These are phyloP conservation scores for Debaryomyces subglobosus DNA, from an alignment of 1,139 yeast genomes.

Conservation along the genomic window DNA sequence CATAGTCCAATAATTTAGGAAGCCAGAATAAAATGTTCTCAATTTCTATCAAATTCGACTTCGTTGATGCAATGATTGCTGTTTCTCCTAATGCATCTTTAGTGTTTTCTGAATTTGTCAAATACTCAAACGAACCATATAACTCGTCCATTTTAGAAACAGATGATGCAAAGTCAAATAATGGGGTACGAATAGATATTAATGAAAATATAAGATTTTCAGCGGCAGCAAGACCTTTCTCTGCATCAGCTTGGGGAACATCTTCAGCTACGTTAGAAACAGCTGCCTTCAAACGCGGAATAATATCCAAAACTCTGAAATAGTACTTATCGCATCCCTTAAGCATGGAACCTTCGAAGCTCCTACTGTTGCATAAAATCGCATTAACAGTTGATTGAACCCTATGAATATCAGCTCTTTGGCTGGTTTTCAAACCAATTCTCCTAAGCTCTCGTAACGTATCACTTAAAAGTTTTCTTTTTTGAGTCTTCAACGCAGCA, in stretches of 20 bases:
- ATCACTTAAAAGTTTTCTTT: conserved; percentile 75
- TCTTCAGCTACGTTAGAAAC: conserved; percentile 67
- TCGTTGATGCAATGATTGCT: conserved; percentile 21
- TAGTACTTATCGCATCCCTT: conserved; percentile 61
- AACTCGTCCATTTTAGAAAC: conserved; percentile 12
- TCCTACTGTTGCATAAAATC: conserved; percentile 57
- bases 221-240: conserved; percentile 75
- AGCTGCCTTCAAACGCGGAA: conserved; percentile 77
- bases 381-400: conserved; percentile 65
- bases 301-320: conserved; percentile 71
- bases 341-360: conserved; percentile 42
- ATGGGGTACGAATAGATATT: conserved; percentile 52
- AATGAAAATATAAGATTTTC: conserved; percentile 69
- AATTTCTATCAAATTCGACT: conserved; percentile 22
- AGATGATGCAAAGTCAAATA: conserved; percentile 29
- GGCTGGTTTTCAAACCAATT: conserved; percentile 72
- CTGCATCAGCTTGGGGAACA: conserved; percentile 73
- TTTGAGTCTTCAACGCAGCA: conserved; percentile 77
- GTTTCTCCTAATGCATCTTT: conserved; percentile 18
- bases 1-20: conserved; percentile 54
- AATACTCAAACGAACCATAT: conserved; percentile 19
- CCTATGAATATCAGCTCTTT: conserved; percentile 64
- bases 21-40: conserved; percentile 37
- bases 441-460: conserved; percentile 71
- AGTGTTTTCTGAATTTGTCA: conserved; percentile 19